A percentile compares a stretch with the other conserved stretches of the same genome.
Evolutionary conservation across 768 basidiomycete species (phyloP).

Genomic region (Coprinellus aureogranulatus): DNA sequence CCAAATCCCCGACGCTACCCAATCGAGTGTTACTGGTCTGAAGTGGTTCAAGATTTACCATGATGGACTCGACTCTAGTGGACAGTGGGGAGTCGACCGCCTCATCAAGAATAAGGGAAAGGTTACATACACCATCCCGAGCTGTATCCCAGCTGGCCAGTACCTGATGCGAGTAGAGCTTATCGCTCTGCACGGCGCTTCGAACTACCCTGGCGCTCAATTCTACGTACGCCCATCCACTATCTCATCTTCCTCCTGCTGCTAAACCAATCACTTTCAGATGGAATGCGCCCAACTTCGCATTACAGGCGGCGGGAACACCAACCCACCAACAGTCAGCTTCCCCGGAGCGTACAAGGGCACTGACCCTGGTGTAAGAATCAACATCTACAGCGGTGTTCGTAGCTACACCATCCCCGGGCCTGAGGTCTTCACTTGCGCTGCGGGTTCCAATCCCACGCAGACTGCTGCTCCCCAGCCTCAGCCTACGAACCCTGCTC

Average conservation of each 20-base stretch:
- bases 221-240: conserved; percentile 54
- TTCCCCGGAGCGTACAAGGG: conserved; percentile 49
- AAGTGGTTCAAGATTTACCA: conserved; percentile 57
- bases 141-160: conserved; percentile 44
- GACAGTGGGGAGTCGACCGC: conserved; percentile 45
- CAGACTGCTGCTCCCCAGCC: no score
- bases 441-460: conserved; percentile 15
- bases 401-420: conserved; percentile 41
- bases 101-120: conserved; percentile 50
- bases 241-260: conserved; percentile 7
- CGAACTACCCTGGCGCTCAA: conserved; percentile 53
- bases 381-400: conserved; percentile 43
- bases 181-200: conserved; percentile 48
- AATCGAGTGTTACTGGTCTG: conserved; percentile 44
- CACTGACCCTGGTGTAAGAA: conserved; percentile 45
- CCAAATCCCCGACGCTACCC: conserved; percentile 43
- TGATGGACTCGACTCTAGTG: conserved; percentile 34
- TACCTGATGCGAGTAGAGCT: conserved; percentile 51
- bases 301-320: conserved; percentile 44
- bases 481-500: neutral
- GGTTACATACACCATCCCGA: conserved; percentile 45
- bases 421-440: conserved; percentile 39
- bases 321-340: conserved; percentile 39
- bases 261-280: conserved; percentile 19
- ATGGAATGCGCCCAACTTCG: conserved; percentile 49